A percentile compares a stretch with the other conserved stretches of the same genome.
Conservation (phyloP, 129 eudicot genomes). For the Dittrichia graveolens region DNA sequence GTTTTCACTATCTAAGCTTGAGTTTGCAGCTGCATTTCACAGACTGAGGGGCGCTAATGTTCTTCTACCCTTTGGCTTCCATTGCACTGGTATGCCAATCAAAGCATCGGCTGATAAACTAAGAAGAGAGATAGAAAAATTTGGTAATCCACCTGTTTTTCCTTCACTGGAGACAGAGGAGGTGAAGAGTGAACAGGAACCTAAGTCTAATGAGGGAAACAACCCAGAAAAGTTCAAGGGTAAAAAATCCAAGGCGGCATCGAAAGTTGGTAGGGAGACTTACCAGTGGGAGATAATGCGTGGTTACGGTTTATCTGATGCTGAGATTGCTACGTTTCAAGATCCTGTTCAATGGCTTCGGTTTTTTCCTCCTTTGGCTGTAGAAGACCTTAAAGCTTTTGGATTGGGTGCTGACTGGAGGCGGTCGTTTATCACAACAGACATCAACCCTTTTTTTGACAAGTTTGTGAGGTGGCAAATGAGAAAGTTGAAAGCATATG, state of each 20-base stretch:
- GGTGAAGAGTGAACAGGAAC: constrained; percentile 41
- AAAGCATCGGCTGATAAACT: constrained; percentile 93
- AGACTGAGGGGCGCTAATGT: constrained; percentile 86
- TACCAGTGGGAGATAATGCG: constrained; percentile 95
- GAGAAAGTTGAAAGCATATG: constrained; percentile 66
- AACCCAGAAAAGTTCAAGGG: constrained; percentile 73
- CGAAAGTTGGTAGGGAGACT: constrained; percentile 64
- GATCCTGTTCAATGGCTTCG: constrained; percentile 73
- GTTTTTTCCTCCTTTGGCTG: constrained; percentile 81
- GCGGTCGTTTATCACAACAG: constrained; percentile 79
- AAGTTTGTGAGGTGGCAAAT: constrained; percentile 87
- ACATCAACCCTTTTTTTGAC: constrained; percentile 76
- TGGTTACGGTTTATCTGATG: constrained; percentile 76
- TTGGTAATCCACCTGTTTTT: constrained; percentile 78
- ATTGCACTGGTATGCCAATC: constrained; percentile 93
- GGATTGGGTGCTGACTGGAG: constrained; percentile 94
- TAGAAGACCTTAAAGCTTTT: constrained; percentile 81
- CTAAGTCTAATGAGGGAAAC: constrained; percentile 39
- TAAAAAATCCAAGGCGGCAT: constrained; percentile 72
- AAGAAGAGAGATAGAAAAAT: constrained; percentile 58
- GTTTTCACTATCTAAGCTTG: constrained; percentile 81
- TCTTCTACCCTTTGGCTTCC: constrained; percentile 82
- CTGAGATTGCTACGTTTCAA: constrained; percentile 69
- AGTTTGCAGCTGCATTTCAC: constrained; percentile 84
- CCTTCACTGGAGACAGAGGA: constrained; percentile 55